These are phyloP conservation scores for Calocybe cyanea DNA, from an alignment of 768 basidiomycete genomes.

Conservation along the genomic window DNA sequence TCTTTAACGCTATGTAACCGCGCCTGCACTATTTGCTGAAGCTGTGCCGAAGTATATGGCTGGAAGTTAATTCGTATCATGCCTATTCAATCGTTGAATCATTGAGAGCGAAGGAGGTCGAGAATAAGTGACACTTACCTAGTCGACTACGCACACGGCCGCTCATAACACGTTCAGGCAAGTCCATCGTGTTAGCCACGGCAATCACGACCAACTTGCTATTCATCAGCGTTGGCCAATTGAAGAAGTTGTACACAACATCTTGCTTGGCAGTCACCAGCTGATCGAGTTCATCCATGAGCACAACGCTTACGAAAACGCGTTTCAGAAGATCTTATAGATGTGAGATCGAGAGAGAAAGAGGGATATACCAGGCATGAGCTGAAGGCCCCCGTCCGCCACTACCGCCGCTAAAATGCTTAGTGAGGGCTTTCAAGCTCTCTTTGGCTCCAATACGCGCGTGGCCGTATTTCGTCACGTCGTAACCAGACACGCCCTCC, in stretches of 20 bases:
- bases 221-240: constrained; percentile 90
- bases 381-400: constrained; percentile 64
- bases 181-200: constrained; percentile 97
- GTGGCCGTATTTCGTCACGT: constrained; percentile 57
- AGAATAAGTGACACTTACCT: constrained; percentile 41
- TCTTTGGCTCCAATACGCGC: constrained; percentile 73
- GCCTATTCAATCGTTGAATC: constrained; percentile 39
- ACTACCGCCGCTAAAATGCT: constrained; percentile 69
- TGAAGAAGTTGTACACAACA: constrained; percentile 99
- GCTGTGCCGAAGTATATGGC: constrained; percentile 75
- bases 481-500: constrained; percentile 87
- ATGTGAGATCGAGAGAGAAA: constrained; percentile 1
- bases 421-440: constrained; percentile 73
- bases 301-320: constrained; percentile 78
- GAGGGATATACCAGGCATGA: constrained; percentile 75
- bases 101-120: not conserved
- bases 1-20: constrained; percentile 61
- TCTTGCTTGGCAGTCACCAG: constrained; percentile 95
- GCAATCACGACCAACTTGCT: constrained; percentile 94
- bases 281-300: constrained; percentile 99
- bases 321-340: constrained; percentile 1
- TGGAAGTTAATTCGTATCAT: constrained; percentile 92
- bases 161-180: constrained; percentile 90
- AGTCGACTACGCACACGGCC: constrained; percentile 90
- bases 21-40: constrained; percentile 84